Evolutionary conservation across 495 filamentous ascomycete genomes (phyloP).

Genomic region (Trichoderma orchidacearum): DNA sequence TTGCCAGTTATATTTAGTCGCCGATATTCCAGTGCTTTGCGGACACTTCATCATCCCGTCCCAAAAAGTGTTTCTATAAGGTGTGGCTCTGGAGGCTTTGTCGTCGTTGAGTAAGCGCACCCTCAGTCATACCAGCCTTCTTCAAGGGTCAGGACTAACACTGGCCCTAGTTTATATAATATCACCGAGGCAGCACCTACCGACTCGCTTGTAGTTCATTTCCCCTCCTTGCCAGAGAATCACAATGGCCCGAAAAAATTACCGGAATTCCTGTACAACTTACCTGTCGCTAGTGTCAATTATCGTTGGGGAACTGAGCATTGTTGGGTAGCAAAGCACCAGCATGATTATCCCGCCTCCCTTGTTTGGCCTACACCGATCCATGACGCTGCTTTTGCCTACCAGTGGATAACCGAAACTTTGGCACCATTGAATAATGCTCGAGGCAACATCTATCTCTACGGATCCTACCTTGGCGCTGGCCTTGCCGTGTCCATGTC

Average conservation of each 20-base stretch:
- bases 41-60: background rate
- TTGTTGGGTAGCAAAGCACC: background rate
- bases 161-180: background rate
- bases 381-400: constrained; percentile 32
- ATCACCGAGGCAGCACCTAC: background rate
- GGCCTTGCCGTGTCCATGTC: constrained; percentile 32
- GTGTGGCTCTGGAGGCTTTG: background rate
- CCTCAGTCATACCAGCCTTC: background rate
- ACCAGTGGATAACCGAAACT: constrained; percentile 26
- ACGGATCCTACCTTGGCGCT: constrained; percentile 36
- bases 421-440: constrained; percentile 10
- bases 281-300: constrained; percentile 1
- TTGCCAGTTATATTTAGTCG: background rate
- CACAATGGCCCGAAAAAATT: background rate
- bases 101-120: background rate
- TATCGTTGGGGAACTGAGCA: background rate
- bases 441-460: constrained; percentile 28
- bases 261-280: background rate
- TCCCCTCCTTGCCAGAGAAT: background rate
- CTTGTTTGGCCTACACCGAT: constrained; percentile 31
- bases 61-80: background rate
- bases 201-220: background rate
- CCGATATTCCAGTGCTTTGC: background rate
- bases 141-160: background rate
- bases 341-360: background rate